Conservation (phyloP, 176 grass and related monocot species). For the Triticum urartu region DNA sequence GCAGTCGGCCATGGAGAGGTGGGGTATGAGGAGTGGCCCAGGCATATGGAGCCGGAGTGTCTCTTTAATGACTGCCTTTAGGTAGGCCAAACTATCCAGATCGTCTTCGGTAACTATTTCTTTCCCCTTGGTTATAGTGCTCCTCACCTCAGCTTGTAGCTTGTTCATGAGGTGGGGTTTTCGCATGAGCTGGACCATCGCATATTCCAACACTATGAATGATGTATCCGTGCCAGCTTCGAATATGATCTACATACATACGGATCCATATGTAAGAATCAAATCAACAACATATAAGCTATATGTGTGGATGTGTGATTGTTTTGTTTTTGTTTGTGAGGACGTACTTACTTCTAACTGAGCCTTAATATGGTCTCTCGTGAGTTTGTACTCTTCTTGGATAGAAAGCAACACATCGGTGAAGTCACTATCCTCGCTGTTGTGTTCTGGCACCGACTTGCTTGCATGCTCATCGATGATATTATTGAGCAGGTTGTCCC, state of each 20-base stretch:
- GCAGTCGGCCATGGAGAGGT: slow-evolving; percentile 28
- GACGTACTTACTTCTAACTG: background rate
- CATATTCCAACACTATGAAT: slow-evolving; percentile 34
- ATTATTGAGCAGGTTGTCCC: background rate
- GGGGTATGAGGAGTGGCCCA: slow-evolving; percentile 35
- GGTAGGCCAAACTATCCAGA: background rate
- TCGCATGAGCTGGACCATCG: slow-evolving; percentile 16
- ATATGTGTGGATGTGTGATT: background rate
- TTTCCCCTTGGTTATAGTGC: background rate
- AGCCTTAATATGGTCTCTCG: background rate
- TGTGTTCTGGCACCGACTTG: background rate
- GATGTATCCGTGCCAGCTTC: slow-evolving; percentile 41
- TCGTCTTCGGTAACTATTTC: background rate
- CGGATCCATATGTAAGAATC: background rate
- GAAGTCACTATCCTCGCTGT: background rate
- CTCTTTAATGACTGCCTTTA: background rate
- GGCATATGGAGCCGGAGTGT: slow-evolving; percentile 27
- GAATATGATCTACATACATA: slow-evolving; percentile 10
- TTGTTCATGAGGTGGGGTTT: background rate
- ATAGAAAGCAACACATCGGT: background rate
- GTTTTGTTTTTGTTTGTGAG: background rate
- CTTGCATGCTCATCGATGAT: background rate
- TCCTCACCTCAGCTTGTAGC: background rate
- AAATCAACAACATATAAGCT: background rate
- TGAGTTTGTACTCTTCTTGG: background rate